A percentile compares a stretch with the other conserved stretches of the same genome.
phyloP scores from a whole-genome alignment of 2,329 filamentous ascomycete genomes.

The Emergomyces africanus region DNA sequence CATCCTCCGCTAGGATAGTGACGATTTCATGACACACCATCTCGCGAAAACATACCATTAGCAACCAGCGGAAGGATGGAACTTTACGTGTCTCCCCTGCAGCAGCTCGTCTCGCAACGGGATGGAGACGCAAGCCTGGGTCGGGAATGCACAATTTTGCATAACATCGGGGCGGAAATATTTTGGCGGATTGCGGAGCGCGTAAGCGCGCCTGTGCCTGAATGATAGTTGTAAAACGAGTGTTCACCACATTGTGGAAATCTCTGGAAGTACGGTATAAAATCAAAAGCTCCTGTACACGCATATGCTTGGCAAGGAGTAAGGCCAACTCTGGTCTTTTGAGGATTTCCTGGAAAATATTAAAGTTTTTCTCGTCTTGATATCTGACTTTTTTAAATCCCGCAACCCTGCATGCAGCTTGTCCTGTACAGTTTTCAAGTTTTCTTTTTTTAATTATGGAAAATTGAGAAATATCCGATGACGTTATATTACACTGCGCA shows the following conservation, averaged over 20 bases:
- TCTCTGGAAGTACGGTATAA: constrained; percentile 53
- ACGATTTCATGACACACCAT: constrained; percentile 49
- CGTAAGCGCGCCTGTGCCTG: constrained; percentile 41
- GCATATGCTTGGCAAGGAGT: constrained; percentile 43
- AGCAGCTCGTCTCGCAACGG: constrained; percentile 24
- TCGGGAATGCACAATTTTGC: constrained; percentile 45
- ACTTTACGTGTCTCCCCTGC: constrained; percentile 35
- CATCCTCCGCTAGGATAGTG: constrained; percentile 45
- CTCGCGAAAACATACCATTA: constrained; percentile 51
- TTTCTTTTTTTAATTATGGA: not conserved
- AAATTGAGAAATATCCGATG: not conserved
- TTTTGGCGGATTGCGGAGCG: constrained; percentile 41
- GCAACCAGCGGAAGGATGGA: constrained; percentile 54
- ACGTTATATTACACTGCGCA: not conserved
- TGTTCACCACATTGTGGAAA: constrained; percentile 49
- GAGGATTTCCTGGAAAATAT: constrained; percentile 9
- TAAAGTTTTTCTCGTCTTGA: constrained; percentile 2
- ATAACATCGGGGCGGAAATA: constrained; percentile 53
- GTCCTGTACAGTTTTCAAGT: not conserved
- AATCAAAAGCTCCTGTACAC: constrained; percentile 44
- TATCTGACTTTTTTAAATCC: not conserved
- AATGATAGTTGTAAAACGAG: constrained; percentile 47
- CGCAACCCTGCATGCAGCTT: not conserved
- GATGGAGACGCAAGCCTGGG: constrained; percentile 34
- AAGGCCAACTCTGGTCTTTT: constrained; percentile 39